Base-by-base conservation (phyloP, 352 stramenopile genomes). In the Phytopythium boreale region DNA sequence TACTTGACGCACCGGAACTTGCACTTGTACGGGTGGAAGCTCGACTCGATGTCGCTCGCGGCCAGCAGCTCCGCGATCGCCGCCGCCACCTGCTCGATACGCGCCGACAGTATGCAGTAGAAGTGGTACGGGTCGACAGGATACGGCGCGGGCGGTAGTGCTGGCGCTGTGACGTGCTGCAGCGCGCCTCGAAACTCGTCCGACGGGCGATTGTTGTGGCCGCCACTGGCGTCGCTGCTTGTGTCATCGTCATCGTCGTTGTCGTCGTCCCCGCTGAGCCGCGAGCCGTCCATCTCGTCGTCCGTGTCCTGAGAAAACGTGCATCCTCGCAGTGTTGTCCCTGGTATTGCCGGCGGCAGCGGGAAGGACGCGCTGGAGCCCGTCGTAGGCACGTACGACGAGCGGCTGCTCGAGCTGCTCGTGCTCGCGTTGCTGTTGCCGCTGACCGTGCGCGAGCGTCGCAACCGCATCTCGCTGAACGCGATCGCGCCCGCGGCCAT, bases 1-100 rank as follows among this genome's bases (percentile, higher is more conserved):
- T 93, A 89, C 67, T 92, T 92, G 65, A 94, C 76, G 63, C 86
- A 93, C 59, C 92, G 92, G 65, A 94, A 94, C 69, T 94, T 94
- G 74, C 84, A 92, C 61, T 93, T 92, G 46, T 79, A 71, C 31
- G 84, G 72, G 56, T 88, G 75, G 56, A 93, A 80, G 51, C 76
- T 77, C 55, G 82, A 78, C 66, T 91, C 84, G 59, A 94, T 84
- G 26, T 87, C 79, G 56, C 72, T 84, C 5, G 80, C 80, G 20
- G 72, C 66, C 10, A 94, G 79, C 57, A 78, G 36, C 34, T 87
- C 73, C 7, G 75, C 72, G n/a, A 87, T 70, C 0, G 64, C 64
- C 7, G 69, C 75, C 0, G 82, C 76, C 14, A 63, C 66, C 20
- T 60, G 66, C 34, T 55, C 43, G 53, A 58, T 34, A 62, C 61